Evolutionary conservation across 208 protist genomes (phyloP), one percentile per base, ranked within the genome.

Genomic region (Leishmania aethiopica): DNA sequence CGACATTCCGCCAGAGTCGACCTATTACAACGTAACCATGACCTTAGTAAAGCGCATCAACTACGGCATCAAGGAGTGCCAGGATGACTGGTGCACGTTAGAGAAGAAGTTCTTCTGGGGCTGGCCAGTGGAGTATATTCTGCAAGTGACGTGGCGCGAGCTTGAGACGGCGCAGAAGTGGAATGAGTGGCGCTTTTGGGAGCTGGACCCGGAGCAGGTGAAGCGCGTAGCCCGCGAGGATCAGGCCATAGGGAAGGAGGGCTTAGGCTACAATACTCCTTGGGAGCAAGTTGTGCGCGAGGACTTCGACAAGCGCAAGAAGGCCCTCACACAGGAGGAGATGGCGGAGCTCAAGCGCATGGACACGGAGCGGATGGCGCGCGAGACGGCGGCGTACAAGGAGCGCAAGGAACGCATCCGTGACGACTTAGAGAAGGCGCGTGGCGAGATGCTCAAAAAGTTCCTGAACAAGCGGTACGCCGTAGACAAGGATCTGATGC

Each of bases 321-420:
- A 98, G 85, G 95, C 93, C 8, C 91, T 98, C 67, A 96, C 95
- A 60, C 93, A 98, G 89, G 92, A 98, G 88, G 93, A 98, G 80
- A 98, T 98, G 95, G 92, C 95, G 78, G 93, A 98, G 88, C 88
- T 98, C 81, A 98, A 98, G 87, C 92, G 93, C n/a, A 96, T 98
- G 93, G 95, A 98, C 86, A 98, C 95, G 47, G 93, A 98, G 85
- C 89, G 91, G 73, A 98, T 98, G 95, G 93, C 95, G 22, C 92
- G 95, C 40, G 95, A 98, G 83, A 98, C 93, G 32, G 91, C 92
- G 13, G 93, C 93, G 35, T 98, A 98, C 86, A 98, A 98, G 84
- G 93, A 98, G 79, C 92, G 93, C 57, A 98, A 98, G 78, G 93
- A 98, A 64, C 93, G 93, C 78, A 97, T 98, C 84, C 90, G 93